Conservation (phyloP, 306 rosid species). For the Prunus davidiana region DNA sequence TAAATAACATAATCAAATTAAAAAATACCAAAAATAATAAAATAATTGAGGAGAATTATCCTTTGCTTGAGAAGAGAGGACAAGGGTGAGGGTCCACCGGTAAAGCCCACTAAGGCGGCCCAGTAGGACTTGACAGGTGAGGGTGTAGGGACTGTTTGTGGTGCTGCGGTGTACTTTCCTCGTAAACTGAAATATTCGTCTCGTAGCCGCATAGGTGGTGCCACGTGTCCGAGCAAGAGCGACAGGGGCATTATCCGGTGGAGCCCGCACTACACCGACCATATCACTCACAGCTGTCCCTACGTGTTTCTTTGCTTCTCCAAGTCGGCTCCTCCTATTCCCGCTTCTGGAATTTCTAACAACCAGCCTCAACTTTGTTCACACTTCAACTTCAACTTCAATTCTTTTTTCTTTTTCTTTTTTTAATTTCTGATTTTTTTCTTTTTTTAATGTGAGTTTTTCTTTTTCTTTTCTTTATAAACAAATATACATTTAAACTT, state of each 20-base stretch:
- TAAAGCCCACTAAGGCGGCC: constrained; percentile 24
- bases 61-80: constrained; percentile 48
- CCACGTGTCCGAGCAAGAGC: constrained; percentile 36
- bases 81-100: constrained; percentile 28
- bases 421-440: too few species aligned
- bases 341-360: not conserved
- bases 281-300: constrained; percentile 3
- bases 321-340: not conserved
- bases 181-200: constrained; percentile 50
- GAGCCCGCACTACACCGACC: constrained; percentile 45
- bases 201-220: constrained; percentile 32
- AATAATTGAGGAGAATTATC: constrained; percentile 7
- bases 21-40: not conserved
- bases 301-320: not conserved
- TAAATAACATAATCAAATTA: too few species aligned
- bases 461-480: too few species aligned
- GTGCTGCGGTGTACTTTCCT: constrained; percentile 29
- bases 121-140: constrained; percentile 16
- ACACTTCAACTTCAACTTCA: not conserved
- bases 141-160: not conserved
- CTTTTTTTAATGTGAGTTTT: too few species aligned
- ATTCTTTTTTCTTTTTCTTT: not conserved
- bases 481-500: not conserved
- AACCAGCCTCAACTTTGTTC: not conserved
- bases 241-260: not conserved